A percentile compares a stretch with the other conserved stretches of the same genome.
Evolutionary conservation across 176 grass and related monocot genomes (phyloP).

Genomic region (Oryza coarctata): DNA sequence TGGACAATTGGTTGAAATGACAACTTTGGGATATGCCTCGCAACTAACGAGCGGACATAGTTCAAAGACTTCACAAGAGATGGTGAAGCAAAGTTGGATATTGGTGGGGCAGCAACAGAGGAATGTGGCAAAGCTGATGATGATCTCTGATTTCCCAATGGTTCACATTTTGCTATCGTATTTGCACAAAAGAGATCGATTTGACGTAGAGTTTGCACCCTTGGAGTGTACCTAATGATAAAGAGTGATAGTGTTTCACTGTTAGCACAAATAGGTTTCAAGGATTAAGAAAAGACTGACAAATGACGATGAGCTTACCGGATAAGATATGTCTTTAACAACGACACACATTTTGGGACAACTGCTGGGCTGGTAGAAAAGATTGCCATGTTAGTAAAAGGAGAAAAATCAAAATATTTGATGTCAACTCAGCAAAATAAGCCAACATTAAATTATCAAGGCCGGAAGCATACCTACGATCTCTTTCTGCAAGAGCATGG

Average conservation of each 20-base stretch:
- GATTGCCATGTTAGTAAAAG: constrained; percentile 42
- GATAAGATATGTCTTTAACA: constrained; percentile 94
- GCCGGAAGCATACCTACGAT: constrained; percentile 74
- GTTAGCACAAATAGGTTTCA: constrained; percentile 17
- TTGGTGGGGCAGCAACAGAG: constrained; percentile 46
- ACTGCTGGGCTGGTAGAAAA: constrained; percentile 90
- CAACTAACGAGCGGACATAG: constrained; percentile 92
- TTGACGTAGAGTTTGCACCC: constrained; percentile 78
- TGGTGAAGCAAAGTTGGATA: constrained; percentile 66
- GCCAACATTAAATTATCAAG: constrained; percentile 11
- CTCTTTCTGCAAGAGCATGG: constrained; percentile 93
- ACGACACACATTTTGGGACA: constrained; percentile 80
- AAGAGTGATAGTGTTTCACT: constrained; percentile 33
- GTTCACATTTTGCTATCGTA: constrained; percentile 78
- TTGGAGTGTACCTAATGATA: constrained; percentile 73
- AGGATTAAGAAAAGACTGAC: background rate
- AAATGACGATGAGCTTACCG: constrained; percentile 46
- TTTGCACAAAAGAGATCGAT: constrained; percentile 95
- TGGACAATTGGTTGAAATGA: constrained; percentile 75
- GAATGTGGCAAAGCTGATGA: constrained; percentile 51
- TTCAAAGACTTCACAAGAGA: constrained; percentile 94
- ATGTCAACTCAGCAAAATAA: constrained; percentile 4
- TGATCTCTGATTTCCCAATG: constrained; percentile 55
- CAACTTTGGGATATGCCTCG: constrained; percentile 80
- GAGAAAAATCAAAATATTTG: constrained; percentile 7